Base-by-base conservation (phyloP, 495 filamentous ascomycete species). In the Sporormia fimetaria region DNA sequence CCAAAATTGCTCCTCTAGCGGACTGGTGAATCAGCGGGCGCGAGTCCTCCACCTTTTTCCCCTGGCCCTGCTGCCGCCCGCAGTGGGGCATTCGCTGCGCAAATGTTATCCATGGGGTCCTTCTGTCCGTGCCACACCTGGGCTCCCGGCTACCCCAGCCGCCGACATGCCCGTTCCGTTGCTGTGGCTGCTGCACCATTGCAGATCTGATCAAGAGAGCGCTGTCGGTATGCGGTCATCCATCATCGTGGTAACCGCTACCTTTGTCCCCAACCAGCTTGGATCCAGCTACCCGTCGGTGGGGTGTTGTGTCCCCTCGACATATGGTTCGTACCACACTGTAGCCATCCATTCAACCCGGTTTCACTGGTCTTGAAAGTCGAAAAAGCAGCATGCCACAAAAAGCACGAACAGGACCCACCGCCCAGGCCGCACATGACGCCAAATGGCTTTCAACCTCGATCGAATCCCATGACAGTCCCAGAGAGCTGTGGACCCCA, bases 321-420 rank as follows among this genome's bases (percentile, higher is more conserved):
- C 17, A 28, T 31, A 2, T 20, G 30, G 25, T 40, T 32, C n/a
- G 44, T 44, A 33, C 33, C 3, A 32, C 45, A 3, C 20, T 30
- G 23, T 6, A 16, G 9, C 32, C 20, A 22, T 25, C 16, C 17
- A 33, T 45, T 36, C 40, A 39, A 27, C 40, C 14, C 23, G n/a
- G 41, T 49, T 22, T 54, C 27, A 54, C 46, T 54, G 45, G 51
- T 46, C 35, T 54, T 28, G 32, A 44, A 44, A 51, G 41, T 29
- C 40, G 40, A 45, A 38, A 37, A 27, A 7, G 7, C 22, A 2
- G 27, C 14, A 21, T 14, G 38, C 38, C 3, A 9, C 34, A 35
- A 37, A 45, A 37, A 45, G 34, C 42, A 45, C 16, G 10, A 12
- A 33, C 14, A 7, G 30, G 14, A n/a, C n/a, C n/a, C n/a, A n/a